phyloP scores from a whole-genome alignment of 257 asterid genomes.

The Echites panduratus region DNA sequence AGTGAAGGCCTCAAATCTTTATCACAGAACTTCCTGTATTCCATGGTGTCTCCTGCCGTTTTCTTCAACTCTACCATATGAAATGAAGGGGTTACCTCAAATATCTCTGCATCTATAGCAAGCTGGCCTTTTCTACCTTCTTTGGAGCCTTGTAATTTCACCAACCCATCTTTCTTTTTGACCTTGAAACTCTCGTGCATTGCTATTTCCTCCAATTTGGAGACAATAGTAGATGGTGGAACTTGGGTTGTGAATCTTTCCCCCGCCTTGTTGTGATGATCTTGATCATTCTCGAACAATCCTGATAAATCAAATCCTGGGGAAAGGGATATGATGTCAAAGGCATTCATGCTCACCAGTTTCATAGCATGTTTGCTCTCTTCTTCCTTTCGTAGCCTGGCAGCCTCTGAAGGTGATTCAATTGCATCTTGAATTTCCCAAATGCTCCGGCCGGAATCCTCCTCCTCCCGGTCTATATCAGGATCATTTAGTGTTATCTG shows the following conservation, averaged over 20 bases:
- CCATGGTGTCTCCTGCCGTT: constrained; percentile 71
- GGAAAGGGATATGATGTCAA: constrained; percentile 75
- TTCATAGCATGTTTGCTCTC: constrained; percentile 20
- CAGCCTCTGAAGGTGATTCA: constrained; percentile 34
- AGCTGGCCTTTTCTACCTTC: constrained; percentile 73
- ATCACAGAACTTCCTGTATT: constrained; percentile 62
- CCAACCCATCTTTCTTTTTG: constrained; percentile 51
- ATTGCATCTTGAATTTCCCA: constrained; percentile 21
- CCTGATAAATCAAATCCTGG: constrained; percentile 77
- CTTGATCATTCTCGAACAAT: constrained; percentile 42
- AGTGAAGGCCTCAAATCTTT: constrained; percentile 79
- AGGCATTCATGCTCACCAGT: constrained; percentile 55
- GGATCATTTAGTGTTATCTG: constrained; percentile 7
- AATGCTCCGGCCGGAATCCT: constrained; percentile 39
- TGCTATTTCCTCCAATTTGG: constrained; percentile 71
- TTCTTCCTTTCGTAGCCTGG: constrained; percentile 2
- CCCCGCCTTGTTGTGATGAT: constrained; percentile 26
- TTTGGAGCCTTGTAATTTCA: constrained; percentile 54
- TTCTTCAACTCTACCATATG: constrained; percentile 86
- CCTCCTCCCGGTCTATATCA: constrained; percentile 23
- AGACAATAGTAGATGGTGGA: constrained; percentile 52
- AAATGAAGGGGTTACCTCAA: constrained; percentile 83
- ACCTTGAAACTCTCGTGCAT: constrained; percentile 51
- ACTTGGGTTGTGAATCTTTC: constrained; percentile 55
- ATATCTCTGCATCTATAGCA: constrained; percentile 74